A percentile compares a stretch with the other conserved stretches of the same genome.
These are phyloP conservation scores for Yamadazyma sp. DNA, from an alignment of 1,139 yeast species.

Conservation along the genomic window DNA sequence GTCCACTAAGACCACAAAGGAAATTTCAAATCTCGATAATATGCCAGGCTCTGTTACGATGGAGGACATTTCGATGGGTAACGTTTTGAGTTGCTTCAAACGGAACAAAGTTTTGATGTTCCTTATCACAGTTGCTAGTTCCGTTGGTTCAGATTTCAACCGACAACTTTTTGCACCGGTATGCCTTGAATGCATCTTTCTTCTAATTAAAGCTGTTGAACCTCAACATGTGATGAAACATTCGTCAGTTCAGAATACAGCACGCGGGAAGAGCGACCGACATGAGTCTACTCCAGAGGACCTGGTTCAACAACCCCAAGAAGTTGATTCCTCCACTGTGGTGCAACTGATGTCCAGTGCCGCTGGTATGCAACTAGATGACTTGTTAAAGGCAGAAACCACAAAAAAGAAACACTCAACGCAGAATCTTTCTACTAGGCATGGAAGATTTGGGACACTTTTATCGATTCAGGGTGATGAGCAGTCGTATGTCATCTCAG, in stretches of 20 bases:
- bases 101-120: conserved; percentile 72
- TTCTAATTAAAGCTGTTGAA: conserved; percentile 58
- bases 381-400: conserved; percentile 58
- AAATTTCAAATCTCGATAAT: conserved; percentile 30
- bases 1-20: conserved; percentile 28
- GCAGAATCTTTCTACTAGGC: conserved; percentile 65
- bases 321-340: not conserved
- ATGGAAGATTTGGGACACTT: conserved; percentile 88
- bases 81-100: conserved; percentile 57
- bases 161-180: conserved; percentile 59
- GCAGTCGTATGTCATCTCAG: conserved; percentile 66
- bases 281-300: not conserved
- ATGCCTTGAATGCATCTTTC: conserved; percentile 68
- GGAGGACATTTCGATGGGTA: conserved; percentile 69
- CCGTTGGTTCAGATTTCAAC: conserved; percentile 65
- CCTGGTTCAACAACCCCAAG: not conserved
- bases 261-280: conserved; percentile 1
- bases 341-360: conserved; percentile 23
- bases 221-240: conserved; percentile 20
- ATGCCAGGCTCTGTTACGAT: conserved; percentile 54
- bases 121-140: conserved; percentile 64
- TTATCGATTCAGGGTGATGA: conserved; percentile 64
- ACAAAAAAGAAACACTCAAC: conserved; percentile 50
- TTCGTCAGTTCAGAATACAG: not conserved
- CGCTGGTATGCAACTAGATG: conserved; percentile 45